Conservation (phyloP, 2,329 filamentous ascomycete species). For the Fusarium sp. region DNA sequence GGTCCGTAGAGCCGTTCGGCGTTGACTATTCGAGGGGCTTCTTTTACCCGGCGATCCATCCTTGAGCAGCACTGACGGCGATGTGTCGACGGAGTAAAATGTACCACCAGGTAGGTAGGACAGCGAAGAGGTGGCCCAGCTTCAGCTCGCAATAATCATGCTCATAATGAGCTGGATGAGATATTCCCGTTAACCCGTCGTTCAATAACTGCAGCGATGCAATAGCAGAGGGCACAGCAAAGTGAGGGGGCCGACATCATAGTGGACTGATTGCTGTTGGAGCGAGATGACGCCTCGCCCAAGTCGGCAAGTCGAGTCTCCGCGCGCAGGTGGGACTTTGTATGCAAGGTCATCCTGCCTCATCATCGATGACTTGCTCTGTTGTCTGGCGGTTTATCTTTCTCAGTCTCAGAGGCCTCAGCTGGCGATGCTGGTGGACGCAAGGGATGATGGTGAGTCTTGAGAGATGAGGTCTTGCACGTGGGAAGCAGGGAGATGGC, state of each 20-base stretch:
- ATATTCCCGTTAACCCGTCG: background rate
- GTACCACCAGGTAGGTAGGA: background rate
- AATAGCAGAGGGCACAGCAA: constrained; percentile 1
- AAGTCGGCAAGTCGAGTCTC: constrained; percentile 32
- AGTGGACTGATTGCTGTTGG: constrained; percentile 42
- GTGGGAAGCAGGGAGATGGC: constrained; percentile 8
- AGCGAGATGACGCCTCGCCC: constrained; percentile 42
- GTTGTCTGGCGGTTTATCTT: background rate
- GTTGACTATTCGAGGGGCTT: constrained; percentile 4
- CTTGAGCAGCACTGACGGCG: background rate
- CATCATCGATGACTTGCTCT: constrained; percentile 7
- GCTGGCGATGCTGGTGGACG: background rate
- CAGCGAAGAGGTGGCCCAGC: background rate
- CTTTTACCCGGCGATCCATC: constrained; percentile 14
- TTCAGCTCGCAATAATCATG: background rate
- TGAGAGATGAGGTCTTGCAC: background rate
- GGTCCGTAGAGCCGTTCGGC: background rate
- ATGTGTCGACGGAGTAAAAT: background rate
- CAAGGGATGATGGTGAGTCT: constrained; percentile 1
- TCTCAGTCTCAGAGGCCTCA: constrained; percentile 1
- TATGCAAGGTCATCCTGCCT: constrained; percentile 28
- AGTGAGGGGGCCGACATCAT: constrained; percentile 39
- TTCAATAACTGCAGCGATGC: background rate
- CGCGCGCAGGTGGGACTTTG: constrained; percentile 31
- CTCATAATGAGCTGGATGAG: background rate